Evolutionary conservation across 2,329 filamentous ascomycete genomes (phyloP), one percentile per base, ranked within the genome.

Genomic region (Aspergillus sp.): DNA sequence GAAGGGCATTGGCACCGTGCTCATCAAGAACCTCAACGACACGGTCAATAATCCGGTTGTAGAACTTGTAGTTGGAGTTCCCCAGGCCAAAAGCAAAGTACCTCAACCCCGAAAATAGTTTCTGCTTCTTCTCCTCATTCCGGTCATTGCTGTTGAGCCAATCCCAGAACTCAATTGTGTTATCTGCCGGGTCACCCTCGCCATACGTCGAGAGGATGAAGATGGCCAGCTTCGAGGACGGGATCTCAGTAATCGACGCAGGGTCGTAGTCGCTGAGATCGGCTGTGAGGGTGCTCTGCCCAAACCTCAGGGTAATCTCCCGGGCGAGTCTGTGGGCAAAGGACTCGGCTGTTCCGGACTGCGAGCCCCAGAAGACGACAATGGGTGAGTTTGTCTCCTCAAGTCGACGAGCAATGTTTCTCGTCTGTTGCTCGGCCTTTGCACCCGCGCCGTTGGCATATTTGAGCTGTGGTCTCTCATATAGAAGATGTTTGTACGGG

Each of bases 21-120:
- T 87, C 90, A 68, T 87, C 81, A 52, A 97, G 79, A 52, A 84
- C 85, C 75, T 89, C 88, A 75, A 90, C 85, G 55, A 96, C 87
- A 62, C 91, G 90, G 75, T 92, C 90, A 57, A 96, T 90, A 86
- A 97, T 93, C 49, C 89, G 89, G 80, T 97, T 97, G 82, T 96
- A 97, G 79, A 96, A 92, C 73, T 96, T 92, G 75, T 97, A 97
- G 33, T 93, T 96, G 80, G 96, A 96, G 81, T 97, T 97, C 58
- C 93, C 93, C 40, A 97, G 85, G 64, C 93, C 93, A 68, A 97
- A 96, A 55, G 91, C 87, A 68, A 96, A 90, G 70, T 91, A 97
- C 82, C 83, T 71, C 88, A 85, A 63, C n/a, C 65, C 65, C 11
- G 87, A 87, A 76, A 96, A 93, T 62, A 83, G 77, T 50, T 87